These are phyloP conservation scores for Aspergillus fumigatiaffinis DNA, from an alignment of 2,329 filamentous ascomycete species.

Conservation along the genomic window DNA sequence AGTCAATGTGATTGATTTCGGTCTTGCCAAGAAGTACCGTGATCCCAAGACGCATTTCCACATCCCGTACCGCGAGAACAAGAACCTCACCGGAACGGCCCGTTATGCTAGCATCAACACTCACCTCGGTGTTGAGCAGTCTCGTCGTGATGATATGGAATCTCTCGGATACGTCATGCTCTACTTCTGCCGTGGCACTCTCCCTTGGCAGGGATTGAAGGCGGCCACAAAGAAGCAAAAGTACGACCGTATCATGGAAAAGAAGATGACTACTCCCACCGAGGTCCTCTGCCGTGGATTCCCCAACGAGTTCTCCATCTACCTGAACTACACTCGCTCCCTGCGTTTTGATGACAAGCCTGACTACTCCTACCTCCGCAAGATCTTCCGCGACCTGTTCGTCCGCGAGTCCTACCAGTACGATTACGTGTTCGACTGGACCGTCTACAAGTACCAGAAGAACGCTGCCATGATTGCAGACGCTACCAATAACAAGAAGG, in stretches of 20 bases:
- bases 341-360: conserved; percentile 99
- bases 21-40: conserved; percentile 98
- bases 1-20: conserved; percentile 99
- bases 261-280: conserved; percentile 99
- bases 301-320: conserved; percentile 99
- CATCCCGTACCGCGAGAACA: conserved; percentile 99
- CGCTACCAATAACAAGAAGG: conserved; percentile 62
- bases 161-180: conserved; percentile 99
- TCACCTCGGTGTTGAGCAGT: conserved; percentile 97
- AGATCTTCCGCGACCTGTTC: conserved; percentile 99
- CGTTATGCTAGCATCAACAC: conserved; percentile 99
- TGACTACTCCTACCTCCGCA: conserved; percentile 98
- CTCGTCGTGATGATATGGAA: conserved; percentile 98
- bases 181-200: conserved; percentile 98
- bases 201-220: conserved; percentile 98
- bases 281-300: conserved; percentile 98
- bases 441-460: conserved; percentile 99
- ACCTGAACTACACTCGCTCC: conserved; percentile 97
- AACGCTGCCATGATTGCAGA: conserved; percentile 93
- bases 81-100: conserved; percentile 98
- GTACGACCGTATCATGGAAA: conserved; percentile 99
- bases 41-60: conserved; percentile 99
- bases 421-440: conserved; percentile 99
- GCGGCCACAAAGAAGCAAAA: conserved; percentile 99
- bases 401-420: conserved; percentile 99